Evolutionary conservation across 202 grass and related monocot genomes (phyloP).

Genomic region (Zizania palustris): DNA sequence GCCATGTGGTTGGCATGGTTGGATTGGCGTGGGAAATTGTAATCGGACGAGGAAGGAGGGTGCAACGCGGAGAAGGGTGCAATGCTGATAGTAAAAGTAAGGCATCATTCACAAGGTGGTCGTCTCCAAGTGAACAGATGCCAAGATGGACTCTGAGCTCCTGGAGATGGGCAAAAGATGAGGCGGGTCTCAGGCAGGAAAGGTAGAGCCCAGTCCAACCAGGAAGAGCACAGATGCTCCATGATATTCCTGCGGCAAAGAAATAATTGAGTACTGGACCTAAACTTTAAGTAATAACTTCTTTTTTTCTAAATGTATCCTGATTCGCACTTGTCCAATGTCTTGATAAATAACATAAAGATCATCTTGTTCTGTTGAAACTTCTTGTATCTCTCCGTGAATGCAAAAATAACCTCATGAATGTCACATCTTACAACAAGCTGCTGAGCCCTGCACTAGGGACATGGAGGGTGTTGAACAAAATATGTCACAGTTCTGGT

Average conservation of each 20-base stretch:
- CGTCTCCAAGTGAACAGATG: conserved; percentile 81
- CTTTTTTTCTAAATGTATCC: conserved; percentile 59
- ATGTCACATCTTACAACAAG: conserved; percentile 8
- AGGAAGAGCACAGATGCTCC: conserved; percentile 76
- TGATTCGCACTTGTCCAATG: conserved; percentile 49
- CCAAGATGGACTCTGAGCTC: conserved; percentile 67
- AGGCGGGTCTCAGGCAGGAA: conserved; percentile 76
- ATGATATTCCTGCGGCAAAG: conserved; percentile 97
- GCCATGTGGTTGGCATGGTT: conserved; percentile 66
- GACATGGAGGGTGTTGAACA: conserved; percentile 20
- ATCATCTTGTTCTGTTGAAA: conserved; percentile 41
- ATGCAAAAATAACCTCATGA: conserved; percentile 11
- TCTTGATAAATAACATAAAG: conserved; percentile 56
- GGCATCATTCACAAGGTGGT: conserved; percentile 70
- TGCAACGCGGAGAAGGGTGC: conserved; percentile 62
- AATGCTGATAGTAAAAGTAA: conserved; percentile 71
- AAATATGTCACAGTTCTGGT: conserved; percentile 7
- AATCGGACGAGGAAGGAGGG: conserved; percentile 47
- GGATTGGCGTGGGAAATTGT: conserved; percentile 64
- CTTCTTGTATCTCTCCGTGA: conserved; percentile 27
- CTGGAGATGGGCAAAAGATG: conserved; percentile 78
- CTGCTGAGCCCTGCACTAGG: not conserved
- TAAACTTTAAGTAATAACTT: conserved; percentile 64
- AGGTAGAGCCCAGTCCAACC: conserved; percentile 81
- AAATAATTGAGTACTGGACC: conserved; percentile 94